Evolutionary conservation across 768 basidiomycete genomes (phyloP), one percentile per base, ranked within the genome.

Genomic region (Tricholoma saponaceum): DNA sequence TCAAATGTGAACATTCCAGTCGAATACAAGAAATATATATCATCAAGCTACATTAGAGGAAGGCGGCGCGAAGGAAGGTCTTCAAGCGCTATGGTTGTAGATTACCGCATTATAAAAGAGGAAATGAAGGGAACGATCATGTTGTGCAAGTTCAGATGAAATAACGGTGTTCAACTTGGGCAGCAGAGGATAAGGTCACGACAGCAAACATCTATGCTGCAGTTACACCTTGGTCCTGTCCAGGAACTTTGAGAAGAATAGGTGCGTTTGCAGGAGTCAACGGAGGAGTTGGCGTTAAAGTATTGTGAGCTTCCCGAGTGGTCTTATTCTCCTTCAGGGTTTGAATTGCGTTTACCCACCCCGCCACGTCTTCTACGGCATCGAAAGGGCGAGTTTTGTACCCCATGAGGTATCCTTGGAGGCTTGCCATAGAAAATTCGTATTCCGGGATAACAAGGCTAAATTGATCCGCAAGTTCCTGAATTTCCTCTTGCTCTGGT

Each of bases 351-450:
- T 78, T 76, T 9, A 86, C 74, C 83, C 85, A 88, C 8, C 57
- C 69, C 9, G 63, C 65, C 5, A 76, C 68, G 2, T 76, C 74
- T 22, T 69, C 67, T 13, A 84, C 78, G 7, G 89, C 89, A 13
- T 78, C 79, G 58, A 72, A 67, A 0, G 89, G 87, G 4, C 79
- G 69, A 5, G 72, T 75, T 69, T 90, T 89, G 73, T 86, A 81
- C 18, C 73, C 70, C 86, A 92, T 88, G 58, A 92, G 68, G 66
- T 83, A 89, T 3, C 85, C 79, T 62, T 80, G 80, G 51, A 81
- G 70, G 46, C 68, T 68, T 14, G 79, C 82, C 79, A 80, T 82
- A 20, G 77, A 83, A 28, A 78, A 68, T 62, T 76, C 72, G 25
- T 74, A 70, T 47, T 80, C 77, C 1, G 79, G 79, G 49, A 92